These are phyloP conservation scores for Emmonsiellopsis sp. DNA, from an alignment of 2,329 filamentous ascomycete genomes.

Conservation along the genomic window DNA sequence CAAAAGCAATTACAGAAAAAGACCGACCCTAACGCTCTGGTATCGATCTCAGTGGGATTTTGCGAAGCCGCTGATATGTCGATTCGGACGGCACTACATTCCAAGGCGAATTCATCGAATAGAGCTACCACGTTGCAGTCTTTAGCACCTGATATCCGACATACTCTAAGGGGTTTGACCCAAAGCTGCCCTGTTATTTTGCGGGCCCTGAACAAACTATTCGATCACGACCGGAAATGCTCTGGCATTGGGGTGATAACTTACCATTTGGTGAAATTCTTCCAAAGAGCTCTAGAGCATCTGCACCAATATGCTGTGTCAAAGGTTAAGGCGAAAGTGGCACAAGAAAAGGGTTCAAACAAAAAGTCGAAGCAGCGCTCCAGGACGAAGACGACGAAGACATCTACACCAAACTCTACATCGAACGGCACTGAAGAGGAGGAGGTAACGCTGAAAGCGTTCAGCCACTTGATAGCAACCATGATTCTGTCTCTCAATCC, in stretches of 20 bases:
- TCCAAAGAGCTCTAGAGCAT: conserved; percentile 20
- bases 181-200: conserved; percentile 19
- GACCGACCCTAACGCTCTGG: conserved; percentile 15
- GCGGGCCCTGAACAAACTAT: conserved; percentile 20
- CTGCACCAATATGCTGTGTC: conserved; percentile 19
- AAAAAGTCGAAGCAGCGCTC: conserved; percentile 11
- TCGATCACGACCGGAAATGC: conserved; percentile 7
- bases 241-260: conserved; percentile 17
- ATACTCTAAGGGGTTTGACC: conserved; percentile 17
- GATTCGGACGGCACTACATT: conserved; percentile 12
- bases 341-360: conserved; percentile 1
- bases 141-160: conserved; percentile 11
- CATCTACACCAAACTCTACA: background rate
- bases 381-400: conserved; percentile 8
- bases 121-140: conserved; percentile 4
- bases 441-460: conserved; percentile 13
- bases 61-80: conserved; percentile 22
- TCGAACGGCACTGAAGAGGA: background rate
- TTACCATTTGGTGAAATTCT: conserved; percentile 28
- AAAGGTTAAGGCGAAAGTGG: conserved; percentile 7
- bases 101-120: conserved; percentile 6
- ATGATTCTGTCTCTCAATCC: conserved; percentile 25
- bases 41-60: conserved; percentile 16
- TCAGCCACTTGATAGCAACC: conserved; percentile 20
- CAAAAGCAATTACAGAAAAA: conserved; percentile 26